Percentiles rank a stretch among this genome's conserved stretches.
These are phyloP conservation scores for Glaciozyma antarctica DNA, from an alignment of 768 basidiomycete species.

Conservation along the genomic window DNA sequence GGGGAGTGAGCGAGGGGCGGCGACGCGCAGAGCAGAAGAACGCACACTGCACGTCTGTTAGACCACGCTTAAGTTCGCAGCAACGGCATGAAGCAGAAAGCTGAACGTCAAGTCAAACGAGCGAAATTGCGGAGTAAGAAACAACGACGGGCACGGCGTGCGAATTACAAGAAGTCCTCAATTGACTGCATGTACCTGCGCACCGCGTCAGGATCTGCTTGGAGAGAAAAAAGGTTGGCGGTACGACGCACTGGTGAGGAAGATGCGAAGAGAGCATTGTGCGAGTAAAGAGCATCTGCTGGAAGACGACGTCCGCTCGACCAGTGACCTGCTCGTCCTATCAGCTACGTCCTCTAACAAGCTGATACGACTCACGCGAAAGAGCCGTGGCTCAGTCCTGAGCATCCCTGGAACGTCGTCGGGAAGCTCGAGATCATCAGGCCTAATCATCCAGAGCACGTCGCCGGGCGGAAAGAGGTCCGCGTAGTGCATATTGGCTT, in stretches of 20 bases:
- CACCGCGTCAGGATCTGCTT: not conserved
- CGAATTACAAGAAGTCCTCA: not conserved
- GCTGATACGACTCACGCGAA: not conserved
- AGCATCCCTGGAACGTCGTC: not conserved
- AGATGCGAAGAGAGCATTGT: slow-evolving; percentile 1
- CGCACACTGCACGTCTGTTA: too few species aligned
- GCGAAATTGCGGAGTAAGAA: not conserved
- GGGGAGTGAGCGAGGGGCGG: too few species aligned
- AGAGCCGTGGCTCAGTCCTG: not conserved
- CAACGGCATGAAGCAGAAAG: too few species aligned
- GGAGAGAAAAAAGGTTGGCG: not conserved
- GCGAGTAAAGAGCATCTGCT: not conserved
- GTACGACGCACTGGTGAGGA: not conserved
- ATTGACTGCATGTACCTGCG: not conserved
- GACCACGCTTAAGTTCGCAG: too few species aligned
- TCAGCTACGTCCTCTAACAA: not conserved
- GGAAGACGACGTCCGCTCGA: not conserved
- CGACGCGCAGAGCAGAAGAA: too few species aligned
- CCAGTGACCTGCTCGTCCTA: not conserved
- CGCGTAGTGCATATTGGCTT: not conserved
- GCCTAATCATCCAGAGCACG: not conserved
- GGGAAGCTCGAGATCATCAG: not conserved
- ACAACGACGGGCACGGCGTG: not conserved
- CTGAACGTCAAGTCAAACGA: too few species aligned
- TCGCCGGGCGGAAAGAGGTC: slow-evolving; percentile 7